phyloP scores from a whole-genome alignment of 1,284 basidiomycete genomes.

The Cryptococcus floricola region DNA sequence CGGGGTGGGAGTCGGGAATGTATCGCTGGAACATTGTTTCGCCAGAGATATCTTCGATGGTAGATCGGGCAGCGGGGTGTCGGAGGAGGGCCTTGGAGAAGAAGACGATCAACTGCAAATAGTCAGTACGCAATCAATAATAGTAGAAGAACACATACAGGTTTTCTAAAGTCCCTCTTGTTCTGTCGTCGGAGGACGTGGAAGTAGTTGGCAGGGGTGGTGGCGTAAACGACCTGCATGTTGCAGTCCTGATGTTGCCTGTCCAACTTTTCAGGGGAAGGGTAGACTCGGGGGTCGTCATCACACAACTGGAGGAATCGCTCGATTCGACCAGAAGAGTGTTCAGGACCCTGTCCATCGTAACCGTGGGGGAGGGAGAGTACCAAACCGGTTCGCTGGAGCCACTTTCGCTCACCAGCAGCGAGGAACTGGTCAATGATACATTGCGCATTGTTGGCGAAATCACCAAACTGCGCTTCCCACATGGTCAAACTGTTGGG shows the following conservation, averaged over 20 bases:
- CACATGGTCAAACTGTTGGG: conserved; percentile 92
- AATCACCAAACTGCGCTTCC: conserved; percentile 99
- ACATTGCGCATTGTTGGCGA: conserved; percentile 93
- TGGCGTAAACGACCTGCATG: conserved; percentile 97
- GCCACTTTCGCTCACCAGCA: conserved; percentile 96
- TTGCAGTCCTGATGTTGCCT: conserved; percentile 98
- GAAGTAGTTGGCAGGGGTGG: conserved; percentile 92
- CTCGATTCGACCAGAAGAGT: conserved; percentile 94
- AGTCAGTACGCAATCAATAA: background rate
- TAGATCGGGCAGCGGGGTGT: conserved; percentile 85
- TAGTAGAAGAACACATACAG: conserved; percentile 52
- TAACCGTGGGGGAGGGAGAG: conserved; percentile 94
- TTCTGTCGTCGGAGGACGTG: conserved; percentile 93
- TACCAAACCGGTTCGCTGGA: conserved; percentile 90
- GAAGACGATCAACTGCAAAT: conserved; percentile 72
- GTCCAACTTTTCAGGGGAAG: conserved; percentile 81
- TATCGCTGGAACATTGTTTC: conserved; percentile 91
- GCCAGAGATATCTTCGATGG: conserved; percentile 79
- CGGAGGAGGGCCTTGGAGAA: conserved; percentile 95
- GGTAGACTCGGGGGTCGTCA: conserved; percentile 91
- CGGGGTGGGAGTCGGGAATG: conserved; percentile 75
- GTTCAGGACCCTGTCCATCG: conserved; percentile 98
- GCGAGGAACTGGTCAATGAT: conserved; percentile 99
- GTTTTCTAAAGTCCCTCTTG: conserved; percentile 94
- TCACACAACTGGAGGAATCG: conserved; percentile 97